These are phyloP conservation scores for Pleurotus cornucopiae DNA, from an alignment of 768 basidiomycete species.

Conservation along the genomic window DNA sequence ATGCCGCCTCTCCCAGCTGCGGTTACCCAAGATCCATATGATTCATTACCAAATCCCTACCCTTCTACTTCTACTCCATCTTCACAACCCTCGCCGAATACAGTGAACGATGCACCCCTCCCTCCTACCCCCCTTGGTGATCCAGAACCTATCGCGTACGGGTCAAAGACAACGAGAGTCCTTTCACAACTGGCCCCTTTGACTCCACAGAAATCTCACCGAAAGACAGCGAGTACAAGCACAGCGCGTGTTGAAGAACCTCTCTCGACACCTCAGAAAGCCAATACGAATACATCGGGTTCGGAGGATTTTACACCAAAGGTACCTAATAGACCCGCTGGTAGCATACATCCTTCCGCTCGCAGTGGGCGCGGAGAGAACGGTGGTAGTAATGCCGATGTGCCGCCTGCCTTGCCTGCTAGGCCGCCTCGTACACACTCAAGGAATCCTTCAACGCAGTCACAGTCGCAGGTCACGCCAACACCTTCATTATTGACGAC, in stretches of 20 bases:
- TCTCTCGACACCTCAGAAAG: slow-evolving; percentile 17
- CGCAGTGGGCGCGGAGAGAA: not conserved
- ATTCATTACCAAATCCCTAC: not conserved
- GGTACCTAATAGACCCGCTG: slow-evolving; percentile 62
- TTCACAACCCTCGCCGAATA: slow-evolving; percentile 32
- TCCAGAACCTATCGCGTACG: slow-evolving; percentile 56
- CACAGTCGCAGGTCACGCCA: not conserved
- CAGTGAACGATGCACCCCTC: slow-evolving; percentile 48
- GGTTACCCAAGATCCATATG: not conserved
- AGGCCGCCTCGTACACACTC: slow-evolving; percentile 4
- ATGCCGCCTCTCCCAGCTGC: not conserved
- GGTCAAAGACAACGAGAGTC: slow-evolving; percentile 68
- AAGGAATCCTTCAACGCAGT: slow-evolving; percentile 4
- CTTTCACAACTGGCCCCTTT: slow-evolving; percentile 40
- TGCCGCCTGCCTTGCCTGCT: not conserved
- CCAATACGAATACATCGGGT: slow-evolving; percentile 16
- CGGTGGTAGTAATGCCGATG: not conserved
- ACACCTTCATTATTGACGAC: not conserved
- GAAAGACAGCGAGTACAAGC: slow-evolving; percentile 1
- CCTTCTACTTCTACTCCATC: not conserved
- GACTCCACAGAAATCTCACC: slow-evolving; percentile 8
- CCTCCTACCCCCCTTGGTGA: slow-evolving; percentile 72
- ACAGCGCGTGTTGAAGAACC: not conserved
- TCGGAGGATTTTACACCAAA: slow-evolving; percentile 69
- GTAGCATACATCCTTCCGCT: slow-evolving; percentile 73